These are phyloP conservation scores for Neofusicoccum ribis DNA, from an alignment of 2,329 filamentous ascomycete species.

Conservation along the genomic window DNA sequence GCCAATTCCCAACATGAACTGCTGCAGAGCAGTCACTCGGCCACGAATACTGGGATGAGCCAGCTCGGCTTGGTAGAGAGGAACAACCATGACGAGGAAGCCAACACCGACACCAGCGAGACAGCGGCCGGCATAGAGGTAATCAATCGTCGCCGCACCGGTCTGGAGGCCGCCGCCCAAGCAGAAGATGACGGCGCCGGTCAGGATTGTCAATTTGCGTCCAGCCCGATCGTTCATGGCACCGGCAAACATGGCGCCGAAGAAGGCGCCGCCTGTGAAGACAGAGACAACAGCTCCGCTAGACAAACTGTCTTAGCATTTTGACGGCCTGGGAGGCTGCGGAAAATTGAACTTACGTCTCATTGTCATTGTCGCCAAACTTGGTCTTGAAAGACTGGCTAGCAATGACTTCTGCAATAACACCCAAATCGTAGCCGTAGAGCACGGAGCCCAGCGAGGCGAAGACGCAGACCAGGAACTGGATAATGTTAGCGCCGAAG, in stretches of 20 bases:
- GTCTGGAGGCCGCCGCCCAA: constrained; percentile 74
- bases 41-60: constrained; percentile 78
- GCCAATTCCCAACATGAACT: constrained; percentile 81
- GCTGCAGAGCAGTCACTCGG: constrained; percentile 71
- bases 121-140: constrained; percentile 69
- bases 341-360: constrained; percentile 29
- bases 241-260: constrained; percentile 67
- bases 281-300: constrained; percentile 73
- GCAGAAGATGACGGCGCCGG: constrained; percentile 70
- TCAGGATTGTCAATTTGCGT: constrained; percentile 68
- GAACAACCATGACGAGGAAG: constrained; percentile 63
- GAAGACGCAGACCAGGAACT: constrained; percentile 61
- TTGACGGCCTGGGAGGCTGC: neutral
- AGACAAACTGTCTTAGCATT: neutral
- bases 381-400: constrained; percentile 43
- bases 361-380: constrained; percentile 43
- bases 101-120: constrained; percentile 68
- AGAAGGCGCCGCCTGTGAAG: constrained; percentile 75
- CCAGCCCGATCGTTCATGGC: constrained; percentile 64
- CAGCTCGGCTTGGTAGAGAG: constrained; percentile 77
- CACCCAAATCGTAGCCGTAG: constrained; percentile 61
- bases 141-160: constrained; percentile 59
- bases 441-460: constrained; percentile 60
- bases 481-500: neutral
- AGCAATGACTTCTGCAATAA: constrained; percentile 59